Evolutionary conservation across 2,329 filamentous ascomycete genomes (phyloP), one percentile per base, ranked within the genome.

Genomic region (Colletotrichum simmondsii): DNA sequence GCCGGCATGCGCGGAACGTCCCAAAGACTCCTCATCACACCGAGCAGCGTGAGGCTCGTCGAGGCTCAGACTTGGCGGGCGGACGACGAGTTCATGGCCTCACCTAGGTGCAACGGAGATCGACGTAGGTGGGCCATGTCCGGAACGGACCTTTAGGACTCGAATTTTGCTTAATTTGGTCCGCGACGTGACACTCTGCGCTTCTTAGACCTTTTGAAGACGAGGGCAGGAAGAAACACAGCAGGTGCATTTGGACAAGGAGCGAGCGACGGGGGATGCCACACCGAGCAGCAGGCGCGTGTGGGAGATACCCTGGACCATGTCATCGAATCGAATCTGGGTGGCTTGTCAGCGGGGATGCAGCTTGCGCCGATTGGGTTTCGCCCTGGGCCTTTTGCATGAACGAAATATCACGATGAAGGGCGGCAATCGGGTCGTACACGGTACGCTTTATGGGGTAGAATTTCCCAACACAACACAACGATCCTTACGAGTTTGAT

Each of bases 351-450:
- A 8, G 42, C 42, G 42, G 52, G 49, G 30, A 57, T 53, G 54
- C 61, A 52, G 56, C 54, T n/a, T 42, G 46, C 65, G 30, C 32
- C 22, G 5, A 28, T 26, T 24, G 53, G 42, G 64, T 57, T 58
- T 63, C 58, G 64, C 64, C 58, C 52, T 64, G 64, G 63, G 37
- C 53, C 42, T 46, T n/a, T 63, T 69, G 69, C 70, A 72, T 72
- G 70, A 69, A 58, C 26, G 65, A 60, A 28, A 53, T 28, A 30
- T 54, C 16, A 54, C 28, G 42, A 32, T 59, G 58, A 69, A 64
- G 65, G 58, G 65, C 59, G 59, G 54, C 58, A 68, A 59, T 58
- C 58, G 16, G 37, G 24, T 42, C 24, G 30, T 35, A 42, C 70
- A 57, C 56, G 49, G 16, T 26, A 52, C 26, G 49, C 30, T 10